These are phyloP conservation scores for Zelopaecilomyces penicillatus DNA, from an alignment of 2,329 filamentous ascomycete genomes.

Conservation along the genomic window DNA sequence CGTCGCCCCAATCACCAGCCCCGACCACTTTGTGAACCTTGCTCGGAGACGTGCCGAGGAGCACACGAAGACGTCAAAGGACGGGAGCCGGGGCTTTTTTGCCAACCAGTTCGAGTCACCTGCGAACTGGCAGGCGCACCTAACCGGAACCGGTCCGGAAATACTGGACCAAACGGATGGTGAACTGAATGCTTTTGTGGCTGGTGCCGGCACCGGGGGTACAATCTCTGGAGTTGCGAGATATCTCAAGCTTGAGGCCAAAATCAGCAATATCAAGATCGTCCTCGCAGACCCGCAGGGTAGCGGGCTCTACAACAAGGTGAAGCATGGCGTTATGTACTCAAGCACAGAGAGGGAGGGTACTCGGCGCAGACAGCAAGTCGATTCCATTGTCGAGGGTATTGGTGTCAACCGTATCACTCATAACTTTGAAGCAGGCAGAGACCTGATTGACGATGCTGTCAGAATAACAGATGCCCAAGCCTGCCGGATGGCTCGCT, in stretches of 20 bases:
- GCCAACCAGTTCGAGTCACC: constrained; percentile 92
- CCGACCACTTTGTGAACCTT: constrained; percentile 88
- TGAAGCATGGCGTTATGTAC: constrained; percentile 95
- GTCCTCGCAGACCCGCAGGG: constrained; percentile 92
- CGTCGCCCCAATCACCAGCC: constrained; percentile 88
- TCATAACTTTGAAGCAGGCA: constrained; percentile 80
- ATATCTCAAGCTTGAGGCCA: constrained; percentile 64
- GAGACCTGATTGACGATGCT: constrained; percentile 82
- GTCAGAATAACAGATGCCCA: constrained; percentile 82
- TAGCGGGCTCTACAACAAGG: constrained; percentile 83
- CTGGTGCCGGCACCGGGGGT: constrained; percentile 88
- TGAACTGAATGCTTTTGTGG: constrained; percentile 75
- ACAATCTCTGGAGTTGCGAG: constrained; percentile 82
- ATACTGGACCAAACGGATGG: constrained; percentile 73
- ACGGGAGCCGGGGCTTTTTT: constrained; percentile 75
- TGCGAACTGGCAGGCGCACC: constrained; percentile 83
- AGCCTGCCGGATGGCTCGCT: constrained; percentile 87
- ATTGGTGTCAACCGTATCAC: constrained; percentile 95
- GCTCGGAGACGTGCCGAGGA: constrained; percentile 68
- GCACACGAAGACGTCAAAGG: constrained; percentile 51
- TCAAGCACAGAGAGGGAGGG: constrained; percentile 81
- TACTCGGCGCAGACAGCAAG: constrained; percentile 78
- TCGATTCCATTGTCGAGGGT: constrained; percentile 93
- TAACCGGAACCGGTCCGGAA: constrained; percentile 77
- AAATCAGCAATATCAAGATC: constrained; percentile 54